Evolutionary conservation across 495 filamentous ascomycete species (phyloP).

Genomic region (Trichoderma orchidacearum): DNA sequence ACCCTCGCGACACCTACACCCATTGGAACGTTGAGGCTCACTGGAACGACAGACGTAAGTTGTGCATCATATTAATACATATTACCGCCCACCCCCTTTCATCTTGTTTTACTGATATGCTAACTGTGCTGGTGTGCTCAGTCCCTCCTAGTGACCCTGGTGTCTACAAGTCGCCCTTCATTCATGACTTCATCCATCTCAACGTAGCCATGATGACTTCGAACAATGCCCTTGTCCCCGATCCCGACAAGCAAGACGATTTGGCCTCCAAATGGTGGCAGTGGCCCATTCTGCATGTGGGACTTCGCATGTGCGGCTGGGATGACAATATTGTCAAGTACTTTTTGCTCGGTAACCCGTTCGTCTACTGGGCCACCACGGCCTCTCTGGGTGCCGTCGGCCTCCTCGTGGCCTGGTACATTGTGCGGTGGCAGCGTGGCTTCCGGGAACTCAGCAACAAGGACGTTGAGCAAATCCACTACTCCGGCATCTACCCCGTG

Average conservation of each 20-base stretch:
- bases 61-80: background rate
- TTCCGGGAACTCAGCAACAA: conserved; percentile 66
- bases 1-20: conserved; percentile 82
- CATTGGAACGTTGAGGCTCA: conserved; percentile 99
- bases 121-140: too few species aligned
- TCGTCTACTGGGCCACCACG: conserved; percentile 93
- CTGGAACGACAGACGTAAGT: conserved; percentile 84
- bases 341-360: conserved; percentile 91
- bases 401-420: conserved; percentile 65
- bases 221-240: conserved; percentile 94
- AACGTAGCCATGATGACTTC: conserved; percentile 99
- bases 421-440: conserved; percentile 91
- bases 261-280: conserved; percentile 96
- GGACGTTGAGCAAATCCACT: conserved; percentile 89
- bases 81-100: conserved; percentile 8
- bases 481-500: conserved; percentile 79
- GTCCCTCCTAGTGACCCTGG: conserved; percentile 85
- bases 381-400: conserved; percentile 59
- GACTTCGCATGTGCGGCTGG: conserved; percentile 97
- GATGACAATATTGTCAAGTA: conserved; percentile 93
- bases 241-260: conserved; percentile 98
- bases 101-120: too few species aligned
- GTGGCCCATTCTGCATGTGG: conserved; percentile 92
- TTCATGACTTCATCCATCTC: conserved; percentile 91
- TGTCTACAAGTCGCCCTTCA: conserved; percentile 90